These are phyloP conservation scores for Dactylellina haptotyla DNA, from an alignment of 2,329 filamentous ascomycete genomes.

Conservation along the genomic window DNA sequence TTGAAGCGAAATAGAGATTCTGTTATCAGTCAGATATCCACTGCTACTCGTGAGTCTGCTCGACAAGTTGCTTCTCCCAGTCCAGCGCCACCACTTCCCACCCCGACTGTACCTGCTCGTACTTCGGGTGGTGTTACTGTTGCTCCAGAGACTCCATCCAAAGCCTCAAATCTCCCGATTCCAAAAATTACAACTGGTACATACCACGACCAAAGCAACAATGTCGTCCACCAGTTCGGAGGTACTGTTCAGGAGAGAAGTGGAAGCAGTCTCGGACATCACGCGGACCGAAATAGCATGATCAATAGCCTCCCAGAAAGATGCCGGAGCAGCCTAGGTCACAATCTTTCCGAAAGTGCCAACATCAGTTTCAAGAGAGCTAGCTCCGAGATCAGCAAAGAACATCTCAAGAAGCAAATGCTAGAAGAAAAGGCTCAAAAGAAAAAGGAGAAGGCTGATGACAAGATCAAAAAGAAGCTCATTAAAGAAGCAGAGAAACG, in stretches of 20 bases:
- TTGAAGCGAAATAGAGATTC: constrained; percentile 46
- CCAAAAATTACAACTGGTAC: constrained; percentile 31
- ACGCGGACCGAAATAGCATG: constrained; percentile 17
- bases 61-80: not conserved
- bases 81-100: constrained; percentile 9
- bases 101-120: constrained; percentile 9
- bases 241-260: constrained; percentile 40
- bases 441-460: constrained; percentile 5
- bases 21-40: constrained; percentile 18
- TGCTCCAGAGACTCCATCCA: not conserved
- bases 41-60: constrained; percentile 19
- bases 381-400: not conserved
- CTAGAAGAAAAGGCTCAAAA: not conserved
- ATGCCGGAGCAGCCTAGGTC: constrained; percentile 36
- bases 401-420: not conserved
- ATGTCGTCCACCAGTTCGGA: constrained; percentile 39
- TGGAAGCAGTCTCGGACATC: constrained; percentile 46
- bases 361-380: not conserved
- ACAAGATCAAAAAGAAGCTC: not conserved
- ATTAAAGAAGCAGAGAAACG: constrained; percentile 6
- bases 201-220: constrained; percentile 32
- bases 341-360: not conserved
- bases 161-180: not conserved
- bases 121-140: not conserved
- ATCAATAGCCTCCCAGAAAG: constrained; percentile 20